These are phyloP conservation scores for Nicotiana rustica DNA, from an alignment of 305 asterid species.

Conservation along the genomic window DNA sequence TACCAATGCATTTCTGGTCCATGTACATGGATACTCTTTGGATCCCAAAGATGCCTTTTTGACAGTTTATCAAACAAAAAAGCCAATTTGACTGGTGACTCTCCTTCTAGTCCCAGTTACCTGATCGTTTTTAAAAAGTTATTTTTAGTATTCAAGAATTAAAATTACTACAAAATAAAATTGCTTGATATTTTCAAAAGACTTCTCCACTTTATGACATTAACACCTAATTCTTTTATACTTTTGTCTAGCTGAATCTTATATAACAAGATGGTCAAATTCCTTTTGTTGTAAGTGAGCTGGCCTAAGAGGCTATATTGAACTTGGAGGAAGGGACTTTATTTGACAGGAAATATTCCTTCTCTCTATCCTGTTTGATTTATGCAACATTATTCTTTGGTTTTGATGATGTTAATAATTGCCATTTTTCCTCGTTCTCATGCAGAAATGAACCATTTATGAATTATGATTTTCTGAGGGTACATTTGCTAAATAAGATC, in stretches of 20 bases:
- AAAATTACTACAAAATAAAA: background rate
- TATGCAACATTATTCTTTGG: background rate
- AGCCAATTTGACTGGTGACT: slow-evolving; percentile 11
- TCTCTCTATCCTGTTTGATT: background rate
- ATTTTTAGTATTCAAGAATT: background rate
- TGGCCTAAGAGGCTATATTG: background rate
- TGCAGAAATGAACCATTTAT: background rate
- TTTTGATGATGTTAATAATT: slow-evolving; percentile 8
- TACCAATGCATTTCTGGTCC: background rate
- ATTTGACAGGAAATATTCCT: slow-evolving; percentile 5
- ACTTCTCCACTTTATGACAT: background rate
- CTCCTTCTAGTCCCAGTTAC: slow-evolving; percentile 15
- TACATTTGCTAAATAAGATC: background rate
- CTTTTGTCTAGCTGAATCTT: slow-evolving; percentile 9
- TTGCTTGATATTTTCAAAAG: slow-evolving; percentile 17
- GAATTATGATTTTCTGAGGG: slow-evolving; percentile 7
- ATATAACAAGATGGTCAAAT: slow-evolving; percentile 12
- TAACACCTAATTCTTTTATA: background rate
- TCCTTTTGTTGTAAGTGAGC: slow-evolving; percentile 4
- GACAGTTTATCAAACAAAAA: background rate
- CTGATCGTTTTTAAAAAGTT: background rate
- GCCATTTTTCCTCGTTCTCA: background rate
- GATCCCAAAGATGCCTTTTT: background rate
- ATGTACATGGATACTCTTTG: slow-evolving; percentile 4
- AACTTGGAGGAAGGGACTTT: background rate